Evolutionary conservation across 805 yeast species (phyloP).

Genomic region (Priceomyces castillae): DNA sequence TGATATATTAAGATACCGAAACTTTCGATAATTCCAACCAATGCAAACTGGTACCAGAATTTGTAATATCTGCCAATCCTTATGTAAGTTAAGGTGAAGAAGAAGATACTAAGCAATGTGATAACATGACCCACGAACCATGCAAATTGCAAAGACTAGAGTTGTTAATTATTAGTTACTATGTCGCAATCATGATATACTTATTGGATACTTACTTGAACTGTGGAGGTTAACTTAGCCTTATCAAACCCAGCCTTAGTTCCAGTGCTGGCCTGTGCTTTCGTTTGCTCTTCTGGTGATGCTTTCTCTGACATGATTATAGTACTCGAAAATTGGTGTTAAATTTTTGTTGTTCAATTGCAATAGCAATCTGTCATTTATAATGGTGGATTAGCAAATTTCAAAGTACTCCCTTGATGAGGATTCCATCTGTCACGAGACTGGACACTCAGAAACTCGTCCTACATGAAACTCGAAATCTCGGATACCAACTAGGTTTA

Average conservation of each 20-base stretch:
- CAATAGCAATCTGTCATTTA: not conserved
- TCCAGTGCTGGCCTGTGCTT: constrained; percentile 1
- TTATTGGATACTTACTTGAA: constrained; percentile 16
- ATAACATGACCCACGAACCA: constrained; percentile 61
- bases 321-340: not conserved
- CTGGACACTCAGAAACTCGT: not conserved
- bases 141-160: constrained; percentile 62
- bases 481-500: no score
- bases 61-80: constrained; percentile 22
- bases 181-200: not conserved
- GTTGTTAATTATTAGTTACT: constrained; percentile 10
- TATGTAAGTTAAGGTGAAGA: constrained; percentile 34
- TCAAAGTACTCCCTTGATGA: not conserved
- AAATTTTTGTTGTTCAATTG: not conserved
- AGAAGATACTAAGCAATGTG: constrained; percentile 30
- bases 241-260: not conserved
- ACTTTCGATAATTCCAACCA: constrained; percentile 64
- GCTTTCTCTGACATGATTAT: constrained; percentile 1
- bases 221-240: constrained; percentile 17
- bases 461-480: not conserved
- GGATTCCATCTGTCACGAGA: not conserved
- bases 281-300: constrained; percentile 1
- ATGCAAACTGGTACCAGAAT: constrained; percentile 56
- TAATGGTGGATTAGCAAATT: not conserved
- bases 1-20: constrained; percentile 77